Evolutionary conservation across 768 basidiomycete genomes (phyloP), one percentile per base, ranked within the genome.

Genomic region (Boletus vermiculosoides): DNA sequence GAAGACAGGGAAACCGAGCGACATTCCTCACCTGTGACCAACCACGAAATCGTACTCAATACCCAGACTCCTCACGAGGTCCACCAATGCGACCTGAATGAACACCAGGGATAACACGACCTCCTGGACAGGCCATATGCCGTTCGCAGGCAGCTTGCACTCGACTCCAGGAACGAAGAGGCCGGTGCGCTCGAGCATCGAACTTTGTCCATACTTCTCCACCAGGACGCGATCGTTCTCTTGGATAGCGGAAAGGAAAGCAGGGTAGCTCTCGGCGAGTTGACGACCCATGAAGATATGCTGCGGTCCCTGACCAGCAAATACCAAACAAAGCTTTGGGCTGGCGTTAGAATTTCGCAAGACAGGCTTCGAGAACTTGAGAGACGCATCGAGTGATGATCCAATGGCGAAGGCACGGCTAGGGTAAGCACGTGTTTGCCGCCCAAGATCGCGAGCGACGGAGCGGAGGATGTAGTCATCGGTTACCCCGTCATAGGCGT

Each of bases 241-340:
- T 45, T 39, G 51, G 42, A 74, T 66, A 10, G 72, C 59, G 6
- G 63, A 47, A 4, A 74, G 61, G 62, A 74, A 74, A 4, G 61
- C 61, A 5, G 70, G 70, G 49, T 71, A 74, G 18, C 49, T 61
- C 47, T 72, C 67, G 18, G 70, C 66, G 11, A 72, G 71, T 39
- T 73, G 67, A 49, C 74, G 73, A 53, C 74, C 74, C 73, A 74
- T 75, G 52, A 62, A 67, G 33, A 66, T 30, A 39, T 74, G 71
- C 39, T 75, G 73, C 1, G 73, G 72, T 5, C 74, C 74, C 53
- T 74, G 73, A 10, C 73, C 74, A 34, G 73, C 54, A 50, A 74
- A 74, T 11, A 74, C 72, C 44, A 71, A 59, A 28, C 74, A 72
- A 9, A 73, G 62, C 50, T 73, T 74, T 0, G 74, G 71, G 23